A percentile compares a stretch with the other conserved stretches of the same genome.
These are phyloP conservation scores for Pelagophyceae sp. DNA, from an alignment of 352 stramenopile species.

Conservation along the genomic window DNA sequence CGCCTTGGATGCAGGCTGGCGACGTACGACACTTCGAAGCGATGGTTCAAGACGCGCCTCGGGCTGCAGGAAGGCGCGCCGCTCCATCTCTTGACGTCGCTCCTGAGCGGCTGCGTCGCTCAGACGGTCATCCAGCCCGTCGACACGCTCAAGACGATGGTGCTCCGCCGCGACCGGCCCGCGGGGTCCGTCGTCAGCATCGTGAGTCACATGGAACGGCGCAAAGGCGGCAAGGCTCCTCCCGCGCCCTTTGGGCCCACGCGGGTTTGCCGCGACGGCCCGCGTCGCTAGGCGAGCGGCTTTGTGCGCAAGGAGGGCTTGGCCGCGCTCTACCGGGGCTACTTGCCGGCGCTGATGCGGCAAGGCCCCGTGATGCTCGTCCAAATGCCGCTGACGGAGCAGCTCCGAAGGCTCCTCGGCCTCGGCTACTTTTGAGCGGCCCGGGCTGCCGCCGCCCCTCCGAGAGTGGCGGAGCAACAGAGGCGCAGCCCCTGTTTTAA, in stretches of 20 bases:
- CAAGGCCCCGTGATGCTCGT: background rate
- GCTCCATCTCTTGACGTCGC: background rate
- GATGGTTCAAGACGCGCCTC: background rate
- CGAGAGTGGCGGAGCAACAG: background rate
- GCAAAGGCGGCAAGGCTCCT: too few relatives aligned
- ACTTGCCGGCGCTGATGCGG: background rate
- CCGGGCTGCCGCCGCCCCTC: background rate
- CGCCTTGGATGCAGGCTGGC: too few relatives aligned
- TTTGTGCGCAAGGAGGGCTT: background rate
- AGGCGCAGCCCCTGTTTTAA: too few relatives aligned
- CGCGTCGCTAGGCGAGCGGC: too few relatives aligned
- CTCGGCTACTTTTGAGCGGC: background rate
- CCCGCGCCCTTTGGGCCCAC: background rate
- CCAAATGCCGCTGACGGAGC: background rate
- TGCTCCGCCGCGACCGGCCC: background rate
- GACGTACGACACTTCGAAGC: background rate
- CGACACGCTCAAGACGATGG: background rate
- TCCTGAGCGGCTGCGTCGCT: background rate
- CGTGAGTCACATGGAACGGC: too few relatives aligned
- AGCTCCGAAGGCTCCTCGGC: background rate
- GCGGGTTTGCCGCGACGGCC: background rate
- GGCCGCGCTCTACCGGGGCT: background rate
- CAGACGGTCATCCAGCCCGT: background rate
- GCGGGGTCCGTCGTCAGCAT: too few relatives aligned
- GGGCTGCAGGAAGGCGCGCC: background rate